Evolutionary conservation across 306 rosid species (phyloP).

Genomic region (Chamaecrista fasciculata): DNA sequence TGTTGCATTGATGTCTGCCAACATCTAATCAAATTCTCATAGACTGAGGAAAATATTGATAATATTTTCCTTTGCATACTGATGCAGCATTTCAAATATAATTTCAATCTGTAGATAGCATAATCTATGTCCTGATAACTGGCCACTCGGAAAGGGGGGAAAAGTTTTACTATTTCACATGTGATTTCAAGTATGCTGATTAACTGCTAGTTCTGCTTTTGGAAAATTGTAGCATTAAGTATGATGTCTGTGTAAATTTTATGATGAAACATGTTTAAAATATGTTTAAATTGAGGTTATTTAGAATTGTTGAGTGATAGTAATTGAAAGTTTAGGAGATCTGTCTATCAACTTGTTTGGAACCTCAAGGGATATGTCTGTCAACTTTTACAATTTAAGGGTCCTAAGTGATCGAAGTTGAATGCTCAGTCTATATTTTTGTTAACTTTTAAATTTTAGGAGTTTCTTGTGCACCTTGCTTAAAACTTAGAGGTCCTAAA

Average conservation of each 20-base stretch:
- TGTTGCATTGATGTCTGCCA: slow-evolving; percentile 1
- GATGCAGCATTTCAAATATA: background rate
- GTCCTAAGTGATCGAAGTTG: no score
- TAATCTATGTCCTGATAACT: background rate
- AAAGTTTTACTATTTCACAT: no score
- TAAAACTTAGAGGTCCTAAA: no score
- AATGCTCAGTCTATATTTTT: no score
- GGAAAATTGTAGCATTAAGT: background rate
- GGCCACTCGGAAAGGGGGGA: background rate
- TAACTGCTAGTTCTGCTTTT: background rate
- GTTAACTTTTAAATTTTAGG: no score
- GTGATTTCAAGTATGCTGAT: background rate
- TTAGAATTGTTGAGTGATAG: no score
- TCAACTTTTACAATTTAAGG: no score
- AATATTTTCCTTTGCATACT: background rate
- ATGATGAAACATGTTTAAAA: slow-evolving; percentile 7
- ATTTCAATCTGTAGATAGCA: background rate
- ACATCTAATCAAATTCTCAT: background rate
- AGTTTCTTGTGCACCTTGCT: background rate
- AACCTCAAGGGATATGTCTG: no score
- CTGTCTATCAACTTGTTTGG: no score
- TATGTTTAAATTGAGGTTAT: background rate
- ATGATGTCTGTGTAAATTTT: no score
- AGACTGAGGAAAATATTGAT: background rate
- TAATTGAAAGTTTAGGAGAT: no score